Evolutionary conservation across 345 rosid species (phyloP), one percentile per base, ranked within the genome.

Genomic region (Eucalyptus curtisii): DNA sequence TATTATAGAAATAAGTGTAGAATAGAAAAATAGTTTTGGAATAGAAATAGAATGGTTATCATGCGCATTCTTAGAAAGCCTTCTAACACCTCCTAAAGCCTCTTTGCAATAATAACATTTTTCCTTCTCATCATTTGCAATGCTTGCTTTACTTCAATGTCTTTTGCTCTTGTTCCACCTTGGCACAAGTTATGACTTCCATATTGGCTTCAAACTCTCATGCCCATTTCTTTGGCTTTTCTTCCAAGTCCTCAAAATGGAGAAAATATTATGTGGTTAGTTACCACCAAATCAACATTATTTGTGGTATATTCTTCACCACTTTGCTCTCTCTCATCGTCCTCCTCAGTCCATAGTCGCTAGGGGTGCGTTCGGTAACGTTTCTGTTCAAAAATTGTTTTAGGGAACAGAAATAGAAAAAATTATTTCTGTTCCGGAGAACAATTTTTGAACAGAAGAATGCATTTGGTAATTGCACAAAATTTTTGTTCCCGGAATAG

Each of bases 121-220:
- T 92, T 97, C 95, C 92, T 92, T 92, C 94, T 94, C 66, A 95
- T 93, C 90, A 90, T 92, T 86, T 94, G 91, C 93, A 94, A 88
- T 55, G 95, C 93, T 93, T 95, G 97, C 93, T 97, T 98, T 2
- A 98, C 97, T 89, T 61, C 90, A 61, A 98, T 97, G 68, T 96
- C 97, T 92, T 93, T 91, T 95, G 95, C 92, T 98, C 98, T 92
- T 94, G 97, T 92, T 95, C 93, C 52, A 92, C 93, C 93, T 93
- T 98, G 85, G 91, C 94, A 86, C 30, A 76, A 1, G 93, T 95
- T 86, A 96, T 90, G 76, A 88, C 88, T 87, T 92, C 97, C 10
- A 97, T 92, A 90, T 96, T 98, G 55, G 91, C 94, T 90, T 95
- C 97, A 88, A 93, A 96, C 25, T 66, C 87, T 59, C 91, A 90